Evolutionary conservation across 1,284 basidiomycete genomes (phyloP), one percentile per base, ranked within the genome.

Genomic region (Phellopilus nigrolimitatus): DNA sequence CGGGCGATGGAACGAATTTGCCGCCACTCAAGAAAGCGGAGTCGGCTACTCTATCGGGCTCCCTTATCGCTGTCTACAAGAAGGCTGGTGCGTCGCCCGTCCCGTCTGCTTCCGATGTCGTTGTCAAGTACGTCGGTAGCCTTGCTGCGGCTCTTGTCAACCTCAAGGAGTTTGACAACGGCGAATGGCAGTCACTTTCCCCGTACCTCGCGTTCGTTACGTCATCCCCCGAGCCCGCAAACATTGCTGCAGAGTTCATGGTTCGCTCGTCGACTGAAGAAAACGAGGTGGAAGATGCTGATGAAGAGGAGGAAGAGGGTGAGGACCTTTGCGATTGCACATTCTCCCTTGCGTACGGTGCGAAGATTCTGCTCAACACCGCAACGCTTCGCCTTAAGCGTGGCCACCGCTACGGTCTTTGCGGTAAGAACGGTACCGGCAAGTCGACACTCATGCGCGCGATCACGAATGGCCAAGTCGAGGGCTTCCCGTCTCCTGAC

Each of bases 361-460:
- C 94, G 68, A 97, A 97, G 82, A 97, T 97, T 64, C 72, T 97
- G 63, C 84, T 97, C 67, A 97, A 97, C 79, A 95, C 93, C 49
- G 94, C 95, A 59, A 88, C 79, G 58, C 89, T 97, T 68, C 92
- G 94, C 67, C 87, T 97, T 69, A 97, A 97, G 82, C 93, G 95
- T 75, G 95, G 94, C 56, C 91, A 97, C 78, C 93, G 95, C 68
- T 97, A 97, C 72, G 94, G 94, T 84, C 87, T 97, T 44, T 95
- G 92, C 71, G 94, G 95, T 71, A 91, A 94, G 74, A 97, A 97
- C 74, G 95, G 95, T 82, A 93, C 94, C 65, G 94, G 94, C 65
- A 97, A 97, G 80, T 97, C 95, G 15, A 97, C 94, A 47, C 85
- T 97, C 70, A 97, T 97, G 95, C 88, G 91, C 66, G 93, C 91